Conservation (phyloP, 352 stramenopile species). For the Globisporangium heterothallicum region DNA sequence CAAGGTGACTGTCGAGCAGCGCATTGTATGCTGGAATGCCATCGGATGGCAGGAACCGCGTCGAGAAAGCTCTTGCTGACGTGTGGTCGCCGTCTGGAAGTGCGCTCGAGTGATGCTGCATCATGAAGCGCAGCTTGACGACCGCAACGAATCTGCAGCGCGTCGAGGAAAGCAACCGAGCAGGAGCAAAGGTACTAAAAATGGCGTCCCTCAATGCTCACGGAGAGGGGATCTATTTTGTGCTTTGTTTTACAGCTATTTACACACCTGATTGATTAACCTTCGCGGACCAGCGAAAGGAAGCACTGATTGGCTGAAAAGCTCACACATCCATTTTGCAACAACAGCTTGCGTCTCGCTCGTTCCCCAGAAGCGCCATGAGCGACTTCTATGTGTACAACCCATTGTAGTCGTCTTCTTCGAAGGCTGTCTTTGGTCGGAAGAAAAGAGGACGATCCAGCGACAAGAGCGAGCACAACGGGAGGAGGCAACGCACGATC, state of each 20-base stretch:
- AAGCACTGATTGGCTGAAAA: no score
- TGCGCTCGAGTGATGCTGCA: background rate
- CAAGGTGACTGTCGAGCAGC: slow-evolving; percentile 49
- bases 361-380: background rate
- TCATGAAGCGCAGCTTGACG: slow-evolving; percentile 1
- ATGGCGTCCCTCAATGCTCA: slow-evolving; percentile 3
- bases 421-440: slow-evolving; percentile 10
- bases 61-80: slow-evolving; percentile 32
- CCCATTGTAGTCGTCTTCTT: slow-evolving; percentile 27
- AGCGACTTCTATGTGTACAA: slow-evolving; percentile 48
- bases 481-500: slow-evolving; percentile 42
- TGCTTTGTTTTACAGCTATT: slow-evolving; percentile 2
- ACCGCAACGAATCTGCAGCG: background rate
- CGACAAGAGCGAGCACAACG: slow-evolving; percentile 24
- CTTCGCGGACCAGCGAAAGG: no score
- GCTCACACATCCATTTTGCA: no score
- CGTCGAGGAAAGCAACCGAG: slow-evolving; percentile 1
- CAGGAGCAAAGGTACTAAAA: slow-evolving; percentile 1
- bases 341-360: no score
- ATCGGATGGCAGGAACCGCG: slow-evolving; percentile 55
- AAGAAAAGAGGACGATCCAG: slow-evolving; percentile 38
- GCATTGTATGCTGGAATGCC: slow-evolving; percentile 72
- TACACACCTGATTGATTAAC: no score
- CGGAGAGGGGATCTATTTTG: slow-evolving; percentile 29
- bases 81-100: background rate